A percentile compares a stretch with the other conserved stretches of the same genome.
phyloP scores from a whole-genome alignment of 2,329 filamentous ascomycete species.

The Coleophoma eucalyptorum region DNA sequence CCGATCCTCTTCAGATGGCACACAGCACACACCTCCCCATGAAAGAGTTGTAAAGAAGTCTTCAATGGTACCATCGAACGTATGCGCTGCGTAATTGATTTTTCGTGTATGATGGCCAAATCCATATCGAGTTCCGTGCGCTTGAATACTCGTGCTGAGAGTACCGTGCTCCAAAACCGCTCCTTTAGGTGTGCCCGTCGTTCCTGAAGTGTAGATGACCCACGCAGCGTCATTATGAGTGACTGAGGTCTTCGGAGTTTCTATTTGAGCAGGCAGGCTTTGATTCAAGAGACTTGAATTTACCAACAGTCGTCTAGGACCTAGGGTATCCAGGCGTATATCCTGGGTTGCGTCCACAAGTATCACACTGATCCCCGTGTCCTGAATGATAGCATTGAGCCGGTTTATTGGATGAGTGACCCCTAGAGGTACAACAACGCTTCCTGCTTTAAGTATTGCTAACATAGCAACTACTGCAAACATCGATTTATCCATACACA shows the following conservation, averaged over 20 bases:
- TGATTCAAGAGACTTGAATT: neutral
- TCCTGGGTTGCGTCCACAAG: neutral
- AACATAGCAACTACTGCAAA: slow-evolving; percentile 17
- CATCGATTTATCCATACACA: slow-evolving; percentile 17
- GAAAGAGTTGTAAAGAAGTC: slow-evolving; percentile 14
- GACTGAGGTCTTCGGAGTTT: slow-evolving; percentile 2
- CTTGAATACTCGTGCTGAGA: slow-evolving; percentile 3
- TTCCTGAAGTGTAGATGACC: slow-evolving; percentile 13
- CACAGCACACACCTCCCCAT: slow-evolving; percentile 11
- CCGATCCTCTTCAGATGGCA: slow-evolving; percentile 12
- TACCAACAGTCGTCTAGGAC: neutral
- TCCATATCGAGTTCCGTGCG: slow-evolving; percentile 4
- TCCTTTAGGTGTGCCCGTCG: slow-evolving; percentile 11
- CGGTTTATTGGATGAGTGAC: slow-evolving; percentile 1
- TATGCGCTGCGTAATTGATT: slow-evolving; percentile 11
- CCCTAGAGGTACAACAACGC: slow-evolving; percentile 20
- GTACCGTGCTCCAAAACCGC: slow-evolving; percentile 10
- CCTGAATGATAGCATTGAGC: neutral
- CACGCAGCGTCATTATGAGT: slow-evolving; percentile 6
- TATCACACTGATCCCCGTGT: neutral
- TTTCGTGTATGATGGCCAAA: slow-evolving; percentile 7
- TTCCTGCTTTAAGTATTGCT: slow-evolving; percentile 15
- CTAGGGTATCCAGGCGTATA: neutral
- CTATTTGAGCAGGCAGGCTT: neutral
- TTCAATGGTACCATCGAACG: slow-evolving; percentile 8